A percentile compares a stretch with the other conserved stretches of the same genome.
Conservation (phyloP, 805 yeast species). For the Candida arabinofermentans region DNA sequence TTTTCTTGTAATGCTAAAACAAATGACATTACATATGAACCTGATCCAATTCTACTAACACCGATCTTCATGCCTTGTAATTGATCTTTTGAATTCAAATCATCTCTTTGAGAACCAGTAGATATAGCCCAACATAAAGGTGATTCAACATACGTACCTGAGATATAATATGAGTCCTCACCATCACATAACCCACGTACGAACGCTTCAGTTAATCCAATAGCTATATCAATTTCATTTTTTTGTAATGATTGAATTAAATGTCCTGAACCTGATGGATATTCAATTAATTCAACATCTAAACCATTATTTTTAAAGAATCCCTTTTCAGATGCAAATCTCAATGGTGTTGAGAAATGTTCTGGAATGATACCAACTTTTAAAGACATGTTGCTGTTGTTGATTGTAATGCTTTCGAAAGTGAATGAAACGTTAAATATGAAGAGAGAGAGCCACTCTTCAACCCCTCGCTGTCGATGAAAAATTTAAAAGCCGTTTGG, state of each 20-base stretch:
- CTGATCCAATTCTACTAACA: constrained; percentile 84
- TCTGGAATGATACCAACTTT: constrained; percentile 86
- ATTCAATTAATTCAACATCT: constrained; percentile 60
- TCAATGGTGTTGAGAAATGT: constrained; percentile 85
- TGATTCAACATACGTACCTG: constrained; percentile 80
- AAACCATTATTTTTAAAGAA: constrained; percentile 47
- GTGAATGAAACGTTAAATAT: no score
- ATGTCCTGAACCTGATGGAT: constrained; percentile 85
- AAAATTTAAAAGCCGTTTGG: no score
- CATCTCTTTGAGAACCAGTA: constrained; percentile 62
- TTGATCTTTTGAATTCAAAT: constrained; percentile 46
- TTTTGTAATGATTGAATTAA: constrained; percentile 67
- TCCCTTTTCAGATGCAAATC: constrained; percentile 61
- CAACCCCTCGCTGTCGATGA: no score
- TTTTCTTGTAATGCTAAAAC: constrained; percentile 65
- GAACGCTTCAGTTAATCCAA: constrained; percentile 91
- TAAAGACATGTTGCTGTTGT: constrained; percentile 24
- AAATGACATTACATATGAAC: constrained; percentile 87
- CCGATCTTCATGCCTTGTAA: constrained; percentile 63
- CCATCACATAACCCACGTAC: constrained; percentile 79
- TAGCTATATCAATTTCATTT: constrained; percentile 68
- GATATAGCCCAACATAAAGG: constrained; percentile 91
- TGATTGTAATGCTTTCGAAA: no score
- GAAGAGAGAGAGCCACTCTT: no score
- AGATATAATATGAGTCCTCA: constrained; percentile 51